Percentiles rank a stretch among this genome's conserved stretches.
Evolutionary conservation across 179 eudicot genomes (phyloP).

Genomic region (Monotropa hypopitys): DNA sequence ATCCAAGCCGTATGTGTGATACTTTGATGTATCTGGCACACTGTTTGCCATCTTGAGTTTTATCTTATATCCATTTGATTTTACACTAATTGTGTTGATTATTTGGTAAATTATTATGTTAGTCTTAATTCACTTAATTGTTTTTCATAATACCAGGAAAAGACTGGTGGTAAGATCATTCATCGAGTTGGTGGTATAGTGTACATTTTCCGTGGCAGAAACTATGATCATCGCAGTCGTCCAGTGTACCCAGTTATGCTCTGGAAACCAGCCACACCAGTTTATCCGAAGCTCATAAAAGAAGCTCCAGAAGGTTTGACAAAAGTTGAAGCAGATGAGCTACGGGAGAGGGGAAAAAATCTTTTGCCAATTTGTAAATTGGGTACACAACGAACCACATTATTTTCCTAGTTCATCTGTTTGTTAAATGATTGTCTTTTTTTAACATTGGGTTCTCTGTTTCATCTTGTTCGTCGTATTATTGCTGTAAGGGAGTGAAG

Average conservation of each 20-base stretch:
- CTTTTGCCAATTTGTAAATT: conserved; percentile 75
- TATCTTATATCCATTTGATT: not conserved
- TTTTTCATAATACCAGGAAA: conserved; percentile 40
- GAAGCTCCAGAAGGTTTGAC: conserved; percentile 90
- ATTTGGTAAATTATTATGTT: not conserved
- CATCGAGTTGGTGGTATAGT: conserved; percentile 69
- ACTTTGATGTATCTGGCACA: not conserved
- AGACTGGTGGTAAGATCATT: conserved; percentile 82
- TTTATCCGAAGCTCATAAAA: conserved; percentile 91
- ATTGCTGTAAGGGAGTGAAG: not conserved
- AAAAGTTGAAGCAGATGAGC: conserved; percentile 56
- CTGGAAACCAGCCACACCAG: conserved; percentile 96
- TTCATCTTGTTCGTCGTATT: not conserved
- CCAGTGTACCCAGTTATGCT: conserved; percentile 82
- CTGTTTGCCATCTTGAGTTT: not conserved
- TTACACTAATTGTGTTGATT: not conserved
- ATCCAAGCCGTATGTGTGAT: not conserved
- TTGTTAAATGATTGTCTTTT: not conserved
- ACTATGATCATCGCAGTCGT: conserved; percentile 64
- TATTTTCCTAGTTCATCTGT: conserved; percentile 2
- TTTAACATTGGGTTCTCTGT: not conserved
- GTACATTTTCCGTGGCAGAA: conserved; percentile 79
- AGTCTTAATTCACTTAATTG: not conserved
- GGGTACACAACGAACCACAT: conserved; percentile 25
- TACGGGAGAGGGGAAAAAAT: conserved; percentile 51